These are phyloP conservation scores for Gastrolobium bilobum DNA, from an alignment of 306 rosid species.

Conservation along the genomic window DNA sequence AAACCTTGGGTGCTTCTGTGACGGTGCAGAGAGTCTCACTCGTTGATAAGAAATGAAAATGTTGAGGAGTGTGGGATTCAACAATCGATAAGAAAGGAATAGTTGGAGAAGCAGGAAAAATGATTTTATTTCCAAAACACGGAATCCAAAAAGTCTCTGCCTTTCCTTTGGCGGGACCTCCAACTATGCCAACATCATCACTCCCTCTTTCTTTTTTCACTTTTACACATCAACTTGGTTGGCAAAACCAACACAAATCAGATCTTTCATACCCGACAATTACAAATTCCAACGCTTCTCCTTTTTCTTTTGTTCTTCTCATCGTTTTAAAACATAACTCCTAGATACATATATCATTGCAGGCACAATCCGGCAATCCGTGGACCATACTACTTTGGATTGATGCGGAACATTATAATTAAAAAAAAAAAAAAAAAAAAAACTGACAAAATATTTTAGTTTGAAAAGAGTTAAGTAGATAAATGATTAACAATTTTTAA, in stretches of 20 bases:
- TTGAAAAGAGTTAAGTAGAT: too few relatives aligned
- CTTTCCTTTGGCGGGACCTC: conserved; percentile 15
- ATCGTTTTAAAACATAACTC: background rate
- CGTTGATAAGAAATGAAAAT: background rate
- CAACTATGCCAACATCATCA: conserved; percentile 29
- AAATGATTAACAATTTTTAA: too few relatives aligned
- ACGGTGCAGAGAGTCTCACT: background rate
- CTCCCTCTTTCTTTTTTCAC: conserved; percentile 30
- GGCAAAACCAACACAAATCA: conserved; percentile 3
- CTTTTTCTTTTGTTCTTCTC: background rate
- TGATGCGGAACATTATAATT: background rate
- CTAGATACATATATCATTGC: background rate
- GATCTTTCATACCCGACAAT: conserved; percentile 16
- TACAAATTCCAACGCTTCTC: background rate
- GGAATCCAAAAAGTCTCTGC: background rate
- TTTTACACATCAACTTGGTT: conserved; percentile 27
- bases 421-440: too few relatives aligned
- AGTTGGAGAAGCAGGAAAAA: background rate
- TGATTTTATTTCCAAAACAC: background rate
- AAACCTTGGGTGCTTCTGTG: conserved; percentile 43
- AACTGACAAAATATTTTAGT: too few relatives aligned
- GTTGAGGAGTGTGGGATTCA: background rate
- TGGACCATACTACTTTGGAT: background rate
- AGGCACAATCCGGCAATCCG: conserved; percentile 23
- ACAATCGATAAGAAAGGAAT: background rate